A percentile compares a stretch with the other conserved stretches of the same genome.
phyloP scores from a whole-genome alignment of 257 asterid genomes.

The Coffea canephora region DNA sequence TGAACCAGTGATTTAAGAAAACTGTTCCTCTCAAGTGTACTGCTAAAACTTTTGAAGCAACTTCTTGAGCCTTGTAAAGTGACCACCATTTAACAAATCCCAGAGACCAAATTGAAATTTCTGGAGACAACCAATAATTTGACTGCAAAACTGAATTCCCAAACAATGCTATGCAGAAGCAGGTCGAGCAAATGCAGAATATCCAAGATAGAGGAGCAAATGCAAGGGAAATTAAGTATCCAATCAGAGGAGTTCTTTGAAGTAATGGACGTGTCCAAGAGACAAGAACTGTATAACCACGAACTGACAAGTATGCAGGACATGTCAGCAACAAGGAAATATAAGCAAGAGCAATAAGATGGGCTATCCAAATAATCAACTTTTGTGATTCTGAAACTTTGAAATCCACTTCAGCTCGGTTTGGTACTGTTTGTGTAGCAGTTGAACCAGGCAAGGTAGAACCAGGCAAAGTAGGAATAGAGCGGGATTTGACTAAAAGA shows the following conservation, averaged over 20 bases:
- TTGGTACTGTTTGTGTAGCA: not conserved
- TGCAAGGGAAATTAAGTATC: slow-evolving; percentile 37
- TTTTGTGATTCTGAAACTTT: slow-evolving; percentile 43
- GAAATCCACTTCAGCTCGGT: slow-evolving; percentile 20
- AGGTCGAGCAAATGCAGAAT: slow-evolving; percentile 60
- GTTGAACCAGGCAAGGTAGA: slow-evolving; percentile 4
- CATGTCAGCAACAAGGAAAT: slow-evolving; percentile 46
- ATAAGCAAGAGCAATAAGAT: slow-evolving; percentile 49
- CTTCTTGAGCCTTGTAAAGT: slow-evolving; percentile 60
- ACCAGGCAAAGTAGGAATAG: slow-evolving; percentile 20
- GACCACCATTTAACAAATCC: slow-evolving; percentile 81
- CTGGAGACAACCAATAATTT: slow-evolving; percentile 55
- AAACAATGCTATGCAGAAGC: slow-evolving; percentile 48
- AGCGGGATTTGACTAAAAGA: slow-evolving; percentile 43
- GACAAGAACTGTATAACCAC: slow-evolving; percentile 30
- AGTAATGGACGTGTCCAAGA: slow-evolving; percentile 16
- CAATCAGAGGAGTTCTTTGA: slow-evolving; percentile 32
- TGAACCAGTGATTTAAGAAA: slow-evolving; percentile 59
- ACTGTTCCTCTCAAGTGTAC: slow-evolving; percentile 71
- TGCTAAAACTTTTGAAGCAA: slow-evolving; percentile 63
- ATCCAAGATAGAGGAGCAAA: slow-evolving; percentile 70
- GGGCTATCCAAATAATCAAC: slow-evolving; percentile 34
- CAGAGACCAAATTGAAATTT: slow-evolving; percentile 57
- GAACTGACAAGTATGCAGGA: slow-evolving; percentile 56
- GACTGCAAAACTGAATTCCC: slow-evolving; percentile 77